These are phyloP conservation scores for Phaffomyces antillensis DNA, from an alignment of 805 yeast species.

Conservation along the genomic window DNA sequence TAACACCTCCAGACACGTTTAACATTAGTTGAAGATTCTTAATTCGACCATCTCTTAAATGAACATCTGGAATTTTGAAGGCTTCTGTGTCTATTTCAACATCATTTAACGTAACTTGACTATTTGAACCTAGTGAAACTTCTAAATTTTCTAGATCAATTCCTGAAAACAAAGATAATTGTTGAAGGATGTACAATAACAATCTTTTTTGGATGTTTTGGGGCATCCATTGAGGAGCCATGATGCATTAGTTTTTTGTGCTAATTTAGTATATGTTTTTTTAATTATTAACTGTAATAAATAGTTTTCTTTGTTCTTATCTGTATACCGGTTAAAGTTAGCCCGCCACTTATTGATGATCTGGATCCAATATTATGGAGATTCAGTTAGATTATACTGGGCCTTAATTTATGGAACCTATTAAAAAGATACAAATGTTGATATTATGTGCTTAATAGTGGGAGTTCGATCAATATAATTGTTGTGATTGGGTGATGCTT, in stretches of 20 bases:
- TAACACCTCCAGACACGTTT: constrained; percentile 66
- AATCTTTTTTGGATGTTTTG: constrained; percentile 79
- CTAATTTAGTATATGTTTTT: too few species aligned
- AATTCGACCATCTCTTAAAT: constrained; percentile 54
- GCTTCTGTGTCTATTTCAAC: constrained; percentile 69
- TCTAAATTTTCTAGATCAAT: constrained; percentile 77
- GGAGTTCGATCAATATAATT: too few species aligned
- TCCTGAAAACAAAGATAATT: constrained; percentile 73
- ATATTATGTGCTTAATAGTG: too few species aligned
- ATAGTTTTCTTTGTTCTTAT: too few species aligned
- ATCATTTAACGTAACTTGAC: constrained; percentile 46
- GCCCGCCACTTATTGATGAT: too few species aligned
- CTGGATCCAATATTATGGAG: too few species aligned
- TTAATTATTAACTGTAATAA: too few species aligned
- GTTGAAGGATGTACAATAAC: constrained; percentile 71
- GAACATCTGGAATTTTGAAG: constrained; percentile 56
- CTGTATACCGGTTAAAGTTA: too few species aligned
- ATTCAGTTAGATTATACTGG: too few species aligned
- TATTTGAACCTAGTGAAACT: constrained; percentile 60
- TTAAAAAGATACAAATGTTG: too few species aligned
- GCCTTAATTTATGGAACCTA: too few species aligned
- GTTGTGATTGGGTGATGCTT: too few species aligned
- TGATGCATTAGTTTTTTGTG: not conserved
- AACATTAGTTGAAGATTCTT: constrained; percentile 49
- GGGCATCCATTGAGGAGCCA: constrained; percentile 58